Percentiles rank a stretch among this genome's conserved stretches.
Evolutionary conservation across 2,329 filamentous ascomycete species (phyloP).

Genomic region (Albophoma yamanashiensis): DNA sequence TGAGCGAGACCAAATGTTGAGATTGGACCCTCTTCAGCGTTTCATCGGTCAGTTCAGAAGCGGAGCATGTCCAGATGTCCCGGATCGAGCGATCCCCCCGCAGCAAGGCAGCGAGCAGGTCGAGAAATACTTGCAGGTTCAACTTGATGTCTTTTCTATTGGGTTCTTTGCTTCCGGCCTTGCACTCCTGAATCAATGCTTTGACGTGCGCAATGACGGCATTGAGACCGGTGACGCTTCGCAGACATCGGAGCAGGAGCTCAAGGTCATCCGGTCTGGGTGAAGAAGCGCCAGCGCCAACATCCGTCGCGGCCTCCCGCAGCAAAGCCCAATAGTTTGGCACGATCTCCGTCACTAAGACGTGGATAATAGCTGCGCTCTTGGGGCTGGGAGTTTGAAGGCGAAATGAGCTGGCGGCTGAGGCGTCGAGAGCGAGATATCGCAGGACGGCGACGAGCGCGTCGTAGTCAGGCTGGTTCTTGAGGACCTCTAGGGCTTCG

Average conservation of each 20-base stretch:
- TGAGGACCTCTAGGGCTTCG: constrained; percentile 49
- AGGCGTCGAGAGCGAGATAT: constrained; percentile 32
- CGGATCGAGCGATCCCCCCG: constrained; percentile 22
- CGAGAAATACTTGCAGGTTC: constrained; percentile 31
- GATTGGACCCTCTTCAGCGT: constrained; percentile 19
- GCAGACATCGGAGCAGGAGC: constrained; percentile 53
- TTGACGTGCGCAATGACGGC: constrained; percentile 63
- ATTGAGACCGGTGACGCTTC: constrained; percentile 67
- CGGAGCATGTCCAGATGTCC: constrained; percentile 26
- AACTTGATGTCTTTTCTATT: constrained; percentile 31
- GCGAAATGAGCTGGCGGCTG: constrained; percentile 10
- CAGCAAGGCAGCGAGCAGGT: constrained; percentile 32
- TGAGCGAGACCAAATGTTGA: constrained; percentile 27
- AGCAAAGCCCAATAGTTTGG: constrained; percentile 74
- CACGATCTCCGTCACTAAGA: constrained; percentile 62
- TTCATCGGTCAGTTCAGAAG: constrained; percentile 9
- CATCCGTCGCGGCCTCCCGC: constrained; percentile 27
- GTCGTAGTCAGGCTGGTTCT: constrained; percentile 50
- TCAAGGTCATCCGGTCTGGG: constrained; percentile 25
- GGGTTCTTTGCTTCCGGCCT: constrained; percentile 21
- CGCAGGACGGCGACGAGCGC: constrained; percentile 40
- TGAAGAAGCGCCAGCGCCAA: constrained; percentile 1
- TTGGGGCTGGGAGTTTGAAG: constrained; percentile 45
- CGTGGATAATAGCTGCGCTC: constrained; percentile 64
- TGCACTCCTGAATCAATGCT: constrained; percentile 43